phyloP scores from a whole-genome alignment of 2,329 filamentous ascomycete genomes.

The Harringtonia aguacate region DNA sequence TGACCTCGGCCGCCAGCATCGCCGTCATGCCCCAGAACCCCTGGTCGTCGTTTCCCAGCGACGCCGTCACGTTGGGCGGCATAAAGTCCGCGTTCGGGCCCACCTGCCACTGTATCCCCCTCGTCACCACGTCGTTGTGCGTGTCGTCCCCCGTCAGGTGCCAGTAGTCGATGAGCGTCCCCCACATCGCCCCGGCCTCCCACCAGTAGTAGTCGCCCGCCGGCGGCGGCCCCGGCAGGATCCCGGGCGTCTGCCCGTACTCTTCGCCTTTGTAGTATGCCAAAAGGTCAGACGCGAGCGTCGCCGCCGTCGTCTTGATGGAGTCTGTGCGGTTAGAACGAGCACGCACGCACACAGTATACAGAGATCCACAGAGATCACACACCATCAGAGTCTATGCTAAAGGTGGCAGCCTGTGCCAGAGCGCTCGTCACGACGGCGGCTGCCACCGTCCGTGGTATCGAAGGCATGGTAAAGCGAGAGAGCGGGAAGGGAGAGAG shows the following conservation, averaged over 20 bases:
- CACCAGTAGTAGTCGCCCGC: constrained; percentile 26
- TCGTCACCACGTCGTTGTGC: constrained; percentile 36
- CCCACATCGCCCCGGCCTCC: constrained; percentile 20
- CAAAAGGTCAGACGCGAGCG: constrained; percentile 19
- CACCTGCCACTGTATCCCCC: constrained; percentile 34
- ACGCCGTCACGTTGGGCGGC: constrained; percentile 32
- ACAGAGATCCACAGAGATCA: too few species aligned
- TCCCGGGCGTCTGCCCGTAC: constrained; percentile 17
- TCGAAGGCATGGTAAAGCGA: neutral
- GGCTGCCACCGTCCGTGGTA: neutral
- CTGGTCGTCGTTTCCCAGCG: constrained; percentile 48
- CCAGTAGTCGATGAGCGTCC: constrained; percentile 28
- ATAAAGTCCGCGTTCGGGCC: constrained; percentile 37
- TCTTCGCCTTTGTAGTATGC: constrained; percentile 20
- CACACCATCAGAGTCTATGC: constrained; percentile 8
- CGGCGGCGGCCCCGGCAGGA: constrained; percentile 20
- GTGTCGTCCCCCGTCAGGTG: constrained; percentile 31
- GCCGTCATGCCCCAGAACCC: constrained; percentile 47
- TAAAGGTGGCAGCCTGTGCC: constrained; percentile 3
- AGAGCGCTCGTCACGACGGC: constrained; percentile 1
- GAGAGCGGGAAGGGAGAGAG: neutral
- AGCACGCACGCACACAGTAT: neutral
- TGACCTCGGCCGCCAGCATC: constrained; percentile 43
- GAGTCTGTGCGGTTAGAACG: constrained; percentile 5
- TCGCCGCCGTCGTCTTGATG: constrained; percentile 12